Base-by-base conservation (phyloP, 768 basidiomycete genomes). In the Mycena epipterygia region DNA sequence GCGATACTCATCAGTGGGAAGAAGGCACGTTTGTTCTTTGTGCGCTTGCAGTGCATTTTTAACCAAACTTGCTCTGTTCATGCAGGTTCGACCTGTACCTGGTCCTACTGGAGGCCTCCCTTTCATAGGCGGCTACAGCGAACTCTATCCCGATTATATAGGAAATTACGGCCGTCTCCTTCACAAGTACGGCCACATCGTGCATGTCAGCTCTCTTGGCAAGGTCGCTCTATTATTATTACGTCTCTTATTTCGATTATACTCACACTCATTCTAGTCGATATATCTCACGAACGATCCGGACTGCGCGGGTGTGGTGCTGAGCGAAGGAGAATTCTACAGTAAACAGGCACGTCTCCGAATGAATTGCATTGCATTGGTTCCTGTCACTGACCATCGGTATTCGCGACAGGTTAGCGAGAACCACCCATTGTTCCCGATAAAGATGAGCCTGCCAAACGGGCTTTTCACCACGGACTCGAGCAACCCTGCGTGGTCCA, bases 381-480 rank as follows among this genome's bases (percentile, higher is more conserved):
- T 7, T n/a, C n/a, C n/a, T n/a, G n/a, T n/a, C n/a, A n/a, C n/a
- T n/a, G n/a, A n/a, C n/a, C 35, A 37, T 37, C 14, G 14, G 35
- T 7, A 5, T 21, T 13, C 4, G 42, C 42, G n/a, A n/a, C 21
- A 72, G 71, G 53, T 72, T 19, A 53, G 62, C 14, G 66, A 63
- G 0, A 68, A 68, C 49, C 71, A 72, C 37, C 71, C 71, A n/a
- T 56, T 72, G 8, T 64, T 72, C 56, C 71, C 71, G 1, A 27
- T 72, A 5, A 64, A 67, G 32, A 58, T 55, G 66, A 51, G 19
- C 17, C 2, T 72, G 39, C 71, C 61, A 1, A 72, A 72, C 51
- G 71, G 71, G 17, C 56, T 72, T 5, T 72, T 72, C 71, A 72
- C 71, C 32, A 48, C 71, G 3, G 71, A 72, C 62, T 64, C 71